Conservation (phyloP, 169 alveolate genomes). For the Plasmodium yoelii region DNA sequence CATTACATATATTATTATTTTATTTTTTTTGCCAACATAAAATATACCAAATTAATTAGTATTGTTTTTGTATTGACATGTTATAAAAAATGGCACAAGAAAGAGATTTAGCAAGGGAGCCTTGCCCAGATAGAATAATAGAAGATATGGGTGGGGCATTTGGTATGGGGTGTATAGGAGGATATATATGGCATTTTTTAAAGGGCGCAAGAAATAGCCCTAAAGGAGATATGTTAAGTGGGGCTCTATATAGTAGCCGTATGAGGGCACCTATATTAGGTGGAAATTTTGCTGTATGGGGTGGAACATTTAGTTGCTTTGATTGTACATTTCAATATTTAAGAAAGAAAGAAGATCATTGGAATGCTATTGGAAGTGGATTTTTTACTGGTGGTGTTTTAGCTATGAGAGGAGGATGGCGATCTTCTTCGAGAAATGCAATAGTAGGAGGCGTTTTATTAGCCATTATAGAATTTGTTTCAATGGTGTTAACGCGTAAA, state of each 20-base stretch:
- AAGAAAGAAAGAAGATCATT: constrained; percentile 95
- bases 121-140: constrained; percentile 96
- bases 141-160: constrained; percentile 98
- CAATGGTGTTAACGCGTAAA: constrained; percentile 86
- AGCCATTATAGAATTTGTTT: constrained; percentile 91
- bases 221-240: constrained; percentile 89
- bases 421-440: constrained; percentile 91
- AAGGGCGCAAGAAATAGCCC: constrained; percentile 95
- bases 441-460: constrained; percentile 92
- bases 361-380: constrained; percentile 96
- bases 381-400: constrained; percentile 95
- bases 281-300: constrained; percentile 97
- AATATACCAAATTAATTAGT: no score
- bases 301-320: constrained; percentile 95
- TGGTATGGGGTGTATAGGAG: constrained; percentile 97
- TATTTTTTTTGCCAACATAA: no score
- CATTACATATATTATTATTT: no score
- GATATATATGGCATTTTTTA: constrained; percentile 94
- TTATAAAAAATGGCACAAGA: constrained; percentile 79
- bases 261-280: constrained; percentile 95
- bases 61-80: constrained; percentile 29
- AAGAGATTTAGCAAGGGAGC: constrained; percentile 92
- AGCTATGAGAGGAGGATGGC: constrained; percentile 92
- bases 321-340: constrained; percentile 94
- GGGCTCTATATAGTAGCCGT: constrained; percentile 94